These are phyloP conservation scores for Penicillium sp. DNA, from an alignment of 2,329 filamentous ascomycete genomes.

Conservation along the genomic window DNA sequence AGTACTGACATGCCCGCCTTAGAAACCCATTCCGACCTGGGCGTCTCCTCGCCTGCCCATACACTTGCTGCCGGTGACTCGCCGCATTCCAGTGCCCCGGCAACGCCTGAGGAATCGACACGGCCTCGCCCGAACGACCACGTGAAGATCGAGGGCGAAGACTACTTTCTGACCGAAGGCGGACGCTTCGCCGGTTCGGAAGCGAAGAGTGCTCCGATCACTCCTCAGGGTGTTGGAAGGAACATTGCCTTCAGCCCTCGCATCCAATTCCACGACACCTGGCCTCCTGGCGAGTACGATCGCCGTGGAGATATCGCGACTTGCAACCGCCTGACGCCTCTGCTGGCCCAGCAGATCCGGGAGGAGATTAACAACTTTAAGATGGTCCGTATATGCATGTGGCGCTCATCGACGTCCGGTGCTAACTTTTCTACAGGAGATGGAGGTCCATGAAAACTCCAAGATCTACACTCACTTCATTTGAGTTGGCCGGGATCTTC, in stretches of 20 bases:
- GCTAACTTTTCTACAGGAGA: conserved; percentile 66
- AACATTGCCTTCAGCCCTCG: conserved; percentile 80
- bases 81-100: conserved; percentile 79
- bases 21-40: conserved; percentile 56
- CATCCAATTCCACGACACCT: conserved; percentile 93
- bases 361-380: conserved; percentile 99
- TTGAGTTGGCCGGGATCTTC: conserved; percentile 55
- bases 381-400: conserved; percentile 65
- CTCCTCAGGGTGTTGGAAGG: conserved; percentile 58
- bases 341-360: conserved; percentile 98
- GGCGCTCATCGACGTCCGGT: not conserved
- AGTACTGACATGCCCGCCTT: not conserved
- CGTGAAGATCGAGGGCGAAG: conserved; percentile 74
- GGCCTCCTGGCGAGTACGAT: conserved; percentile 94
- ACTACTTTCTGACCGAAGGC: conserved; percentile 77
- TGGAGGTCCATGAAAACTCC: conserved; percentile 98
- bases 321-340: conserved; percentile 94
- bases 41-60: conserved; percentile 66
- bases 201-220: conserved; percentile 75
- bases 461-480: conserved; percentile 99
- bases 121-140: conserved; percentile 66
- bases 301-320: conserved; percentile 93
- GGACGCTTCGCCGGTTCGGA: conserved; percentile 68
- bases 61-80: conserved; percentile 70
- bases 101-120: conserved; percentile 77